Evolutionary conservation across 257 asterid species (phyloP).

Genomic region (Haberlea rhodopensis): DNA sequence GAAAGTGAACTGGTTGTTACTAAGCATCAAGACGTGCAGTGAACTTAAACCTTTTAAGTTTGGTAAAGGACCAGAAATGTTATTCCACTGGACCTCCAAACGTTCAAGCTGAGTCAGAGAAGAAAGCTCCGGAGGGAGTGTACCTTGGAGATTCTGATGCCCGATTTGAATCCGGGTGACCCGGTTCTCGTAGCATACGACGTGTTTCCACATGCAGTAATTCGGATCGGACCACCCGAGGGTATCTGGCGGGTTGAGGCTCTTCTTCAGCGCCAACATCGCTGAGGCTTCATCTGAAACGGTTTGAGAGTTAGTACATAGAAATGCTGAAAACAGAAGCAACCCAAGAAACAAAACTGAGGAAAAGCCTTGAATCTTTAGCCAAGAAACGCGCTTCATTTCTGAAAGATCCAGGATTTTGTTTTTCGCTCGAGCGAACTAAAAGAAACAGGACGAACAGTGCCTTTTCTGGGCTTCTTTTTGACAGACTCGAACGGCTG

Average conservation of each 20-base stretch:
- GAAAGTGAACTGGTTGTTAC: conserved; percentile 59
- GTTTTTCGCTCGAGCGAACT: neutral
- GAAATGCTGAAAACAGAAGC: conserved; percentile 36
- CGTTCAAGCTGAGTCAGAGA: conserved; percentile 58
- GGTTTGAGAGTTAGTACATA: conserved; percentile 35
- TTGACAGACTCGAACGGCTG: neutral
- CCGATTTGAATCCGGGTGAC: conserved; percentile 88
- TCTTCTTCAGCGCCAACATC: conserved; percentile 69
- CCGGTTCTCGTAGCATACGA: conserved; percentile 61
- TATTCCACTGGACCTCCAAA: conserved; percentile 83
- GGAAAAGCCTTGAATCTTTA: conserved; percentile 42
- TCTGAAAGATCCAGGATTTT: conserved; percentile 12
- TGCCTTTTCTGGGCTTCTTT: neutral
- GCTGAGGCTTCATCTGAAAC: conserved; percentile 49
- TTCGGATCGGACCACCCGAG: conserved; percentile 78
- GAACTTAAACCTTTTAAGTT: conserved; percentile 57
- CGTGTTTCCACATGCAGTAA: conserved; percentile 73
- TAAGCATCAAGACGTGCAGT: conserved; percentile 63
- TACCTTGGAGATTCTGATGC: conserved; percentile 59
- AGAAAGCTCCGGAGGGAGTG: conserved; percentile 62
- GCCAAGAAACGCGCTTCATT: conserved; percentile 45
- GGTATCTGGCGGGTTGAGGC: conserved; percentile 50
- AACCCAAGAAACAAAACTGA: conserved; percentile 30
- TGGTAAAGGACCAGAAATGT: conserved; percentile 80
- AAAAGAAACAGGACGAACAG: conserved; percentile 1